Evolutionary conservation across 768 basidiomycete species (phyloP), one percentile per base, ranked within the genome.

Genomic region (Podaxis rugospora): DNA sequence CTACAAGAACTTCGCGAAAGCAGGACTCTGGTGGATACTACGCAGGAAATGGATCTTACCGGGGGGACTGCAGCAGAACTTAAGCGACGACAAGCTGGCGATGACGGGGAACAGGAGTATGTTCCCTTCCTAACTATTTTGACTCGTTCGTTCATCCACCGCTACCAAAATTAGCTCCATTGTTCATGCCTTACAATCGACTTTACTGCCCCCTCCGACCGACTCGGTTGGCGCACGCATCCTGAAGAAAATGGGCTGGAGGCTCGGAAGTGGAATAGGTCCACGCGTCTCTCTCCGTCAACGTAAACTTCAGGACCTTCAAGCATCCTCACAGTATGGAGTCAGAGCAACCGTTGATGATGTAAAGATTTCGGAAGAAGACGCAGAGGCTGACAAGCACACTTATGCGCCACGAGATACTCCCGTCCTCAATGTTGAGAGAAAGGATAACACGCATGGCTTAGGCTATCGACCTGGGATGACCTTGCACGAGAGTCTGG

Each of bases 241-340:
- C 5, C 81, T 99, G 57, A 89, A 88, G 76, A 95, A 93, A 75
- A 95, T 98, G 89, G 96, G 97, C 0, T 98, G 97, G 96, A 80
- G 89, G 44, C 73, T 86, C 0, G 97, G 95, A 1, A 94, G 95
- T 73, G 97, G 96, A 11, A 86, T 98, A 18, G 97, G 96, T 0
- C 94, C 95, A 3, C 84, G 96, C 10, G 78, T 98, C 32, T 86
- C 92, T 4, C 82, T 89, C 64, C 81, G 85, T 37, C 86, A 92
- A 68, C 85, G 90, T 47, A 86, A 83, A 64, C 74, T 83, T 16
- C 92, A 95, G 70, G 87, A 91, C 70, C 71, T 81, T 11, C 83
- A 83, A 60, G 74, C 76, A 7, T 78, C 73, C 59, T 37, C 72
- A 65, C 65, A 71, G 37, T 71, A 71, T 54, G 71, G 73, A 59